Evolutionary conservation across 2,329 filamentous ascomycete genomes (phyloP), one percentile per base, ranked within the genome.

Genomic region (Aureobasidium sp.): DNA sequence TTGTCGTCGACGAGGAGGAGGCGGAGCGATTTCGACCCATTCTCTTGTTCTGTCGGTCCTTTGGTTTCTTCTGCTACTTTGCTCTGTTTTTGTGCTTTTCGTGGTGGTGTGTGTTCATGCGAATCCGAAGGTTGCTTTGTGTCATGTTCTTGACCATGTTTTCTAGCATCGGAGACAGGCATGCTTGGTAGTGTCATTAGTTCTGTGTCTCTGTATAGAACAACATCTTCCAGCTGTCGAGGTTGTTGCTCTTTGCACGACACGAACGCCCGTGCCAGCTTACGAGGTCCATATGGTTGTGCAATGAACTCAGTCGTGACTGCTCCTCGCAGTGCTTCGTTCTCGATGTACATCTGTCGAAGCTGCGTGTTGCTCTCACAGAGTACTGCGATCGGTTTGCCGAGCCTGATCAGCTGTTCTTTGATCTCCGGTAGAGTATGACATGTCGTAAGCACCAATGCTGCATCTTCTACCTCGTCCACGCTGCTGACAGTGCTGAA

Each of bases 1-100:
- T 70, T 70, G 63, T 70, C 68, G 47, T 70, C 68, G 21, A 70
- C 69, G 1, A 70, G 63, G 5, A 70, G 66, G 5, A 71, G 36
- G 25, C 67, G 69, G 1, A 72, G 63, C 15, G 65, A 21, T 48
- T 30, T 48, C 7, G 32, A 5, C 6, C 32, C 41, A 5, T 30
- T 25, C 13, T 44, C 25, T 11, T 47, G 54, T 21, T 39, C 21
- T 42, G 10, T 7, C 32, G 39, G 1, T 8, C 8, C 25, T 15
- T 57, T 34, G 10, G 9, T 5, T 3, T 54, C 50, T 7, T 42
- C 37, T 34, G 29, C 42, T 34, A 29, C 41, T 25, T 25, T 37
- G 30, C 41, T 45, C 42, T 34, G 39, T 3, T 16, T 57, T 16
- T 32, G 41, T 21, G 7, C 11, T 5, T 8, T 9, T 15, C 7